Evolutionary conservation across 805 yeast species (phyloP), one percentile per base, ranked within the genome.

Genomic region (Starmerella cellae): DNA sequence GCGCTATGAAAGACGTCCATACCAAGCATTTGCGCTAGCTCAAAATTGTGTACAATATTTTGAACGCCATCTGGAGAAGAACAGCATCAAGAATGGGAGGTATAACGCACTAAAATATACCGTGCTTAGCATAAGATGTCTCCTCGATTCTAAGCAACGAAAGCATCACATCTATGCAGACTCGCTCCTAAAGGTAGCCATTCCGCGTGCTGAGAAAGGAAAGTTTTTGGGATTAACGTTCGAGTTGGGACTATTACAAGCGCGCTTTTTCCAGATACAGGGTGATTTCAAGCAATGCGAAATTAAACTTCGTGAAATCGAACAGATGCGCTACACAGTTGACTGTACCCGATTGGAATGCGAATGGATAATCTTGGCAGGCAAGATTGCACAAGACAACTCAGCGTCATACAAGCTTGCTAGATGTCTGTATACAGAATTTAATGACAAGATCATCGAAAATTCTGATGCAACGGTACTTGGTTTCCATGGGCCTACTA

Each of bases 371-470:
- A 17, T 27, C 16, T 16, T 35, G 5, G 30, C 38, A 10, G 14
- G 5, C 29, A 16, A 22, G 37, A 20, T 21, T 4, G 11, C 34
- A 6, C 20, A 5, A 4, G 13, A 5, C 21, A 21, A 5, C 34
- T 11, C 28, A 24, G 28, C 28, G 28, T 8, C 28, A 13, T 17
- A 8, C 13, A 21, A 17, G 19, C 10, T 35, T 8, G 29, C 20
- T 20, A 6, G 29, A 6, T 35, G 23, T 27, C 37, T 42, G 27
- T 42, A 42, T 28, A 43, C 46, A 8, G 46, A 43, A 34, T 38
- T 38, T 32, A 24, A 33, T 28, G 17, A 8, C 6, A 11, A 22
- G 13, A 11, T 35, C 13, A 5, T 22, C 18, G 14, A 17, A 13
- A 31, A 6, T 4, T 5, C 21, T 9, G 22, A 18, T 5, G 35